Conservation (phyloP, 2,329 filamentous ascomycete species). For the Tolypocladium amazonense region DNA sequence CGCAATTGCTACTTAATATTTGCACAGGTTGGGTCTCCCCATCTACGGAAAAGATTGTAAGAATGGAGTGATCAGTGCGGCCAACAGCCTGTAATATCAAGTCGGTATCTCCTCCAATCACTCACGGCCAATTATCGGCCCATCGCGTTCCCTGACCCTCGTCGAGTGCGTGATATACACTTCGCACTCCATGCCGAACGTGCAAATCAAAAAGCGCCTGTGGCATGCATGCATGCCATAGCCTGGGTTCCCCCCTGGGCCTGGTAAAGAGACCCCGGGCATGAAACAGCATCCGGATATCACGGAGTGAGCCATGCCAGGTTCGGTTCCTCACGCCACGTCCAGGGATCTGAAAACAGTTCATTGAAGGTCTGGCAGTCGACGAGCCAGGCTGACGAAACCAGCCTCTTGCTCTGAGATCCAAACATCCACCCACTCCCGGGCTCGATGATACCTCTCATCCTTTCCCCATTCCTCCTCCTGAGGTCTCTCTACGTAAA, state of each 20-base stretch:
- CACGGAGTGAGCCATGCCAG: neutral
- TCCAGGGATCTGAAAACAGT: neutral
- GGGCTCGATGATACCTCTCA: constrained; percentile 38
- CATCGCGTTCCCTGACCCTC: neutral
- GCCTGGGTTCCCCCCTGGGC: neutral
- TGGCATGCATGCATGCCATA: neutral
- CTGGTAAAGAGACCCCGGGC: neutral
- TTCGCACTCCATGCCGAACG: neutral
- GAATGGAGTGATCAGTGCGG: neutral
- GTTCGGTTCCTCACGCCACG: neutral
- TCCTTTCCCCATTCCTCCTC: constrained; percentile 53
- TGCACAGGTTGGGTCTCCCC: neutral
- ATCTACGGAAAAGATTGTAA: no score
- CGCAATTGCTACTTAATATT: neutral
- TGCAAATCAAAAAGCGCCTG: neutral
- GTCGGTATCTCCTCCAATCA: neutral
- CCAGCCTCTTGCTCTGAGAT: constrained; percentile 20
- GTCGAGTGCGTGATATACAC: neutral
- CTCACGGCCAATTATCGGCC: neutral
- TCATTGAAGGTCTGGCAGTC: constrained; percentile 11
- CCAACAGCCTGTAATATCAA: neutral
- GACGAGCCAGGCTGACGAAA: constrained; percentile 17
- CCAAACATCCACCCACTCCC: constrained; percentile 30
- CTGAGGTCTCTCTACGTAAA: constrained; percentile 59
- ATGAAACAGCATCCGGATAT: neutral